Conservation (phyloP, 2,329 filamentous ascomycete species). For the Aspergillus candidus region DNA sequence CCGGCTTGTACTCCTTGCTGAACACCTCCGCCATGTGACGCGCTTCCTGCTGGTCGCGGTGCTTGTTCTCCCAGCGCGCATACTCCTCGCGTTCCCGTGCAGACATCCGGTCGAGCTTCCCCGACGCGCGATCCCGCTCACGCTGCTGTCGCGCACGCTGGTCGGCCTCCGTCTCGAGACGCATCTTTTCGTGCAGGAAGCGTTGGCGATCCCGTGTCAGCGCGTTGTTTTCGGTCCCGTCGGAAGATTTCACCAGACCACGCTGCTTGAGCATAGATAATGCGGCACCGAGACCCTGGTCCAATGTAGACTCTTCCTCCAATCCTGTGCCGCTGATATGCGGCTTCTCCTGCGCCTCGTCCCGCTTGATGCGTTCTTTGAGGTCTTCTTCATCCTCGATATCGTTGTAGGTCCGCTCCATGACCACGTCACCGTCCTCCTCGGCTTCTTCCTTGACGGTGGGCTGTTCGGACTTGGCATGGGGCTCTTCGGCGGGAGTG, state of each 20-base stretch:
- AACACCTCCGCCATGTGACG: slow-evolving; percentile 79
- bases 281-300: slow-evolving; percentile 72
- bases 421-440: slow-evolving; percentile 50
- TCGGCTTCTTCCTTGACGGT: slow-evolving; percentile 29
- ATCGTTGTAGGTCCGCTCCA: slow-evolving; percentile 49
- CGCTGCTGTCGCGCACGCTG: slow-evolving; percentile 71
- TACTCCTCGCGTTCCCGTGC: slow-evolving; percentile 87
- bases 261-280: slow-evolving; percentile 78
- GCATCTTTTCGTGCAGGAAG: slow-evolving; percentile 73
- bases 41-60: slow-evolving; percentile 78
- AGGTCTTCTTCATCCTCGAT: slow-evolving; percentile 46
- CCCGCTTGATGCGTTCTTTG: slow-evolving; percentile 46
- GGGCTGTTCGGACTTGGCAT: slow-evolving; percentile 14
- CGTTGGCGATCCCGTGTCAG: slow-evolving; percentile 64
- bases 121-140: slow-evolving; percentile 78
- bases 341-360: slow-evolving; percentile 37
- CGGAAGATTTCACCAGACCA: slow-evolving; percentile 64
- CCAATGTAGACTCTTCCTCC: slow-evolving; percentile 77
- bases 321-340: slow-evolving; percentile 61
- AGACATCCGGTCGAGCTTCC: slow-evolving; percentile 80
- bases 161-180: slow-evolving; percentile 74
- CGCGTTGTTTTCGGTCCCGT: slow-evolving; percentile 59
- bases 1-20: slow-evolving; percentile 80
- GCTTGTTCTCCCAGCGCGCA: slow-evolving; percentile 78
- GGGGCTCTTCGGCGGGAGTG: slow-evolving; percentile 30